Conservation (phyloP, 148 eudicot genomes). For the Bassia scoparia region DNA sequence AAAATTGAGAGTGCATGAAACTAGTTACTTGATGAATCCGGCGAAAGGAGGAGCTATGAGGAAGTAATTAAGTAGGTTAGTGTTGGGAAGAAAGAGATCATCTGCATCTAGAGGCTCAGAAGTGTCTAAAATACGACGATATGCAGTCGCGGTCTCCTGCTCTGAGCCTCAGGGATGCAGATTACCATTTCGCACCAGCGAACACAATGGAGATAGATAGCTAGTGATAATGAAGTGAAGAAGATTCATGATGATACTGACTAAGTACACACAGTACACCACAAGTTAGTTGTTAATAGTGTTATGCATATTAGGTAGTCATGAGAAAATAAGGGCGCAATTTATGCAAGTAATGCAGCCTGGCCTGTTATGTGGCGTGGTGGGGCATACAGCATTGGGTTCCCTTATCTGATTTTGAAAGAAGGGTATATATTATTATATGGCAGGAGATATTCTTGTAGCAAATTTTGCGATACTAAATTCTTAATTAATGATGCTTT, state of each 20-base stretch:
- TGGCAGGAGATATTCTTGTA: background rate
- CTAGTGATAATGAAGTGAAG: background rate
- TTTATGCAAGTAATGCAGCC: background rate
- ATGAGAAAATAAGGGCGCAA: background rate
- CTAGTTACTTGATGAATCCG: no score
- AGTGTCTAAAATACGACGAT: no score
- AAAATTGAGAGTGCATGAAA: no score
- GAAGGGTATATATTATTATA: background rate
- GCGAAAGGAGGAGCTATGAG: no score
- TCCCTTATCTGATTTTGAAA: no score
- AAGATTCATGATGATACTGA: no score
- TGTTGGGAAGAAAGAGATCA: background rate
- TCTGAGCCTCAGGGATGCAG: slow-evolving; percentile 5
- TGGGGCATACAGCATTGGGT: background rate
- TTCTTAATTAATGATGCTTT: background rate
- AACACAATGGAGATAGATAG: background rate
- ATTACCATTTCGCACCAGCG: background rate
- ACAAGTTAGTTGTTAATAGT: background rate
- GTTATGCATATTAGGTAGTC: background rate
- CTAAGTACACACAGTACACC: background rate
- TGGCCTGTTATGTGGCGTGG: background rate
- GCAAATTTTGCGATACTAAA: background rate
- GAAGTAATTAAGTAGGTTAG: no score
- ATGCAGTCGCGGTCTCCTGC: no score
- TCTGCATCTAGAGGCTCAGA: slow-evolving; percentile 1